Base-by-base conservation (phyloP, 306 rosid genomes). In the Rubus parviflorus region DNA sequence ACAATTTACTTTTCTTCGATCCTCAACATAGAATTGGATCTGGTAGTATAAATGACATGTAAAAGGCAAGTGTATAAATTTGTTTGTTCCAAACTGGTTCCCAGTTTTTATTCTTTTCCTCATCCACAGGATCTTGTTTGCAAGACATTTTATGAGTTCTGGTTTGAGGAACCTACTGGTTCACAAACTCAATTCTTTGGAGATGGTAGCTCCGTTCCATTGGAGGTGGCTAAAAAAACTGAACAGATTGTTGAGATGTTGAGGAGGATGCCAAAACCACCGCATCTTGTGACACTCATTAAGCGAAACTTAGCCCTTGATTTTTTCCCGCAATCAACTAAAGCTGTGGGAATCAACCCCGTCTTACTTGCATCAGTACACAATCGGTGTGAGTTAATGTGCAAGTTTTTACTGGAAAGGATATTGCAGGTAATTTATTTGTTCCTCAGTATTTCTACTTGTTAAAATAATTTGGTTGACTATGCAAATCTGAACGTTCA, bases 201-300 rank as follows among this genome's bases (percentile, higher is more conserved):
- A 83, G 97, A 88, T 78, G 99, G 93, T 23, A 95, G 96, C 86
- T 89, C 91, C 49, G 94, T 92, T 85, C 94, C 99, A 64, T 80
- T 95, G 68, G 99, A 95, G 84, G 84, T 95, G 60, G 92, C 89
- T 76, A 90, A 87, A 82, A 95, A 88, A 85, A 89, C 97, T 19
- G 97, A 95, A 83, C 99, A 95, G 85, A 91, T 95, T 77, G 99
- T 95, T 87, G 96, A 92, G 83, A 89, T 91, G 93, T 81, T 83
- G 81, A 89, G 87, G 87, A 85, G 85, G 83, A 82, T 95, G 97
- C 89, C 96, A 87, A 95, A 87, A 72, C 89, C 91, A 79, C 97
- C 89, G 67, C 93, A 83, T 77, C 96, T 95, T 79, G 97, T 95
- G 69, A 89, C 89, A 42, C 86, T 95, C 70, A 91, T 95, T 77